Evolutionary conservation across 805 yeast genomes (phyloP), one percentile per base, ranked within the genome.

Genomic region (Zygoascus ofunaensis): DNA sequence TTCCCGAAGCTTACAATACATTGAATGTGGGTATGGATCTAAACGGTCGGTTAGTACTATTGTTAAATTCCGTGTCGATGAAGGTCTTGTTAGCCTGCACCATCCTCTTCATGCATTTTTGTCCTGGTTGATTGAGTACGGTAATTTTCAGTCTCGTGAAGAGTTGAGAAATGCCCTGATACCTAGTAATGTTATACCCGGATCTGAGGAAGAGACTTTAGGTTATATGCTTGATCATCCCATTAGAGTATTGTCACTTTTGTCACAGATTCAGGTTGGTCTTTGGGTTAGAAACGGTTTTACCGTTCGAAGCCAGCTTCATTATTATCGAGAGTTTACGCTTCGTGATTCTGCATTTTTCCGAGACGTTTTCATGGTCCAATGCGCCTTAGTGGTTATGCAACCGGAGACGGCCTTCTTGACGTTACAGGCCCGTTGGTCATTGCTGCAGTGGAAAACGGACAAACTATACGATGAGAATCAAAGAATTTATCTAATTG

Each of bases 231-330:
- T 82, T 50, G 95, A 87, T 50, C 80, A 82, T 50, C 82, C 96
- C 0, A 60, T 92, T 18, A 70, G 94, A 46, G 81, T 89, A 0
- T 57, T 87, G 23, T 95, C 85, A 0, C 62, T 85, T 5, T 63
- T 86, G 51, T 77, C 95, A 0, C 97, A 92, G 55, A 83, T 90
- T 5, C 81, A 85, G 48, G 79, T 83, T 0, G 96, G 96, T 0
- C 74, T 82, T 45, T 90, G 97, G 97, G 96, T 90, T 0, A 74
- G 97, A 55, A 90, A 90, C 62, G 98, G 98, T 0, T 73, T 77
- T 47, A 81, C 89, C 34, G 79, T 87, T 4, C 71, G 82, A 34
- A 78, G 80, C 21, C 97, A 90, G 57, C 71, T 83, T 50, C 82
- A 79, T 52, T 78, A 87, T 45, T 90, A 90, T 59, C 74, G 82